A percentile compares a stretch with the other conserved stretches of the same genome.
Evolutionary conservation across 176 grass and related monocot genomes (phyloP).

Genomic region (Oryza coarctata): DNA sequence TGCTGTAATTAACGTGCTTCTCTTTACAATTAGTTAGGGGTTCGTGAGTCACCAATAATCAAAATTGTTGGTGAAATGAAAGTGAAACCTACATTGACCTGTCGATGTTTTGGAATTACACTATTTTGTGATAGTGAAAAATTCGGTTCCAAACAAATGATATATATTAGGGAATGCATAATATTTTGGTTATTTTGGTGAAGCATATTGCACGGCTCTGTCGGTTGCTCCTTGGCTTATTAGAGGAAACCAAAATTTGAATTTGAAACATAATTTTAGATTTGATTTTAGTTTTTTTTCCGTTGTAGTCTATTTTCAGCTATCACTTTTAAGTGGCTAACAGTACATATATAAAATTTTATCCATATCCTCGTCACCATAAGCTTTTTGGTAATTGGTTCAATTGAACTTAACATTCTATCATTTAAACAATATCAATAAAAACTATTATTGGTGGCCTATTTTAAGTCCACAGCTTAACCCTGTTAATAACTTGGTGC

Average conservation of each 20-base stretch:
- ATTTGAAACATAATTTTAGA: too few species aligned
- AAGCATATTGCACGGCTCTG: not conserved
- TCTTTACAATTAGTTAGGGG: conserved; percentile 19
- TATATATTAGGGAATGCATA: not conserved
- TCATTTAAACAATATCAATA: too few species aligned
- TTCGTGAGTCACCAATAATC: not conserved
- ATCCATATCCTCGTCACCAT: not conserved
- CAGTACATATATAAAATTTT: too few species aligned
- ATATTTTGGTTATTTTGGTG: not conserved
- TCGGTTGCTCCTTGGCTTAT: too few species aligned
- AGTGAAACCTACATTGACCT: not conserved
- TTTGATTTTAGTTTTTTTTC: too few species aligned
- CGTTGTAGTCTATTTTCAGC: too few species aligned
- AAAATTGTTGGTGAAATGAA: not conserved
- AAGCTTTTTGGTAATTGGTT: not conserved
- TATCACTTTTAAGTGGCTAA: too few species aligned
- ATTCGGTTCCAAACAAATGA: not conserved
- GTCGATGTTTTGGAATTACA: not conserved
- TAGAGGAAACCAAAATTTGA: too few species aligned
- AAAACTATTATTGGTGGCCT: too few species aligned
- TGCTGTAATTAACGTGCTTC: not conserved
- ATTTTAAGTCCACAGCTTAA: too few species aligned
- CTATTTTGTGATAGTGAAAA: not conserved
- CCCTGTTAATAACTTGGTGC: too few species aligned
- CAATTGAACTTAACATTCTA: not conserved